phyloP scores from a whole-genome alignment of 805 yeast genomes.

The Candida pseudoglaebosa region DNA sequence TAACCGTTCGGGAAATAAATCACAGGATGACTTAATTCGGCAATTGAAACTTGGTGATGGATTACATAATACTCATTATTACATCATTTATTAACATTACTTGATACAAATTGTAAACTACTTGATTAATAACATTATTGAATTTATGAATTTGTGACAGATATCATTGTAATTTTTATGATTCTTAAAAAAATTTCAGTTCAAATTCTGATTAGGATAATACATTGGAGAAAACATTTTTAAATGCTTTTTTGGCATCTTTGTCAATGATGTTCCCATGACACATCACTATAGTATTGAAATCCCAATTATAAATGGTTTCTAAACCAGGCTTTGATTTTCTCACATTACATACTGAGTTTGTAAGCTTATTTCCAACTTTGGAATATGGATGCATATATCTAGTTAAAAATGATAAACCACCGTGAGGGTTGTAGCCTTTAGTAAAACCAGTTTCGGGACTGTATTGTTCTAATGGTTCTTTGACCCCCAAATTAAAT shows the following conservation, averaged over 20 bases:
- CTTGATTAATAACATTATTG: too few species aligned
- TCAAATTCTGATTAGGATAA: too few species aligned
- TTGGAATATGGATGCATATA: constrained; percentile 38
- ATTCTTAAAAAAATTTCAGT: too few species aligned
- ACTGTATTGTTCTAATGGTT: constrained; percentile 39
- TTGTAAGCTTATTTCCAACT: constrained; percentile 30
- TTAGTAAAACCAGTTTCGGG: constrained; percentile 43
- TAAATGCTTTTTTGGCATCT: constrained; percentile 26
- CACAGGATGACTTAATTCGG: too few species aligned
- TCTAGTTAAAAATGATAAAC: constrained; percentile 39
- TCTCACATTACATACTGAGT: constrained; percentile 16
- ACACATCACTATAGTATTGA: constrained; percentile 49
- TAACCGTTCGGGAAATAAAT: constrained; percentile 1
- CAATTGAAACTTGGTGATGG: too few species aligned
- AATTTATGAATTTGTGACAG: too few species aligned
- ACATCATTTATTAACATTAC: too few species aligned
- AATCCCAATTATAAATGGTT: constrained; percentile 38
- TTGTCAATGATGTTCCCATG: constrained; percentile 57
- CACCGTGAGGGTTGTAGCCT: constrained; percentile 39
- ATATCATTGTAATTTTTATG: too few species aligned
- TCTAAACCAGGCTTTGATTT: constrained; percentile 19
- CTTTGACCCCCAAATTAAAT: constrained; percentile 49
- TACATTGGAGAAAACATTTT: constrained; percentile 11
- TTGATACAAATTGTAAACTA: too few species aligned
- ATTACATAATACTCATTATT: too few species aligned